phyloP scores from a whole-genome alignment of 2,329 filamentous ascomycete species.

The Scolecobasidium constrictum region DNA sequence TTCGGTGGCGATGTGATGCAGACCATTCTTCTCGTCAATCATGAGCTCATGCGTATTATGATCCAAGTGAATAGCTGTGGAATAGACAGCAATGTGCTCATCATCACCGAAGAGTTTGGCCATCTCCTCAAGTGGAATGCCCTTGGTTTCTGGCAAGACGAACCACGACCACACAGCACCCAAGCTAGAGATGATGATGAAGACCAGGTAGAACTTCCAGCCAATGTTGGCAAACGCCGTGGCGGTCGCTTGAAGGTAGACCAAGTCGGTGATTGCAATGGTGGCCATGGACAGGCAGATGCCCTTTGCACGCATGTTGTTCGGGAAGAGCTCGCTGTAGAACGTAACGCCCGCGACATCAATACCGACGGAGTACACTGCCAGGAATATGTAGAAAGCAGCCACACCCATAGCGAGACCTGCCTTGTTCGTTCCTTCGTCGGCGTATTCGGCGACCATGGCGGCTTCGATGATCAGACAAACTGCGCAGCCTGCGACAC shows the following conservation, averaged over 20 bases:
- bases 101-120: constrained; percentile 19
- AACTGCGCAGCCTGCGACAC: constrained; percentile 16
- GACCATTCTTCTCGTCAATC: constrained; percentile 11
- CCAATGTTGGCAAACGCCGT: constrained; percentile 22
- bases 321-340: constrained; percentile 16
- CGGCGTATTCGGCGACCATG: constrained; percentile 16
- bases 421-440: constrained; percentile 17
- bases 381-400: constrained; percentile 17
- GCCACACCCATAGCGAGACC: constrained; percentile 16
- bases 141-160: constrained; percentile 21
- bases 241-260: constrained; percentile 19
- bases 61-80: constrained; percentile 15
- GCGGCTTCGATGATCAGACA: constrained; percentile 18
- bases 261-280: constrained; percentile 26
- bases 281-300: constrained; percentile 16
- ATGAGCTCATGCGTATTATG: constrained; percentile 17
- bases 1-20: constrained; percentile 14
- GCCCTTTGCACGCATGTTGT: constrained; percentile 18
- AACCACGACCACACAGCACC: constrained; percentile 15
- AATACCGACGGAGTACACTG: constrained; percentile 17
- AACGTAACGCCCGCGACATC: constrained; percentile 17
- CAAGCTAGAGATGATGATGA: constrained; percentile 16
- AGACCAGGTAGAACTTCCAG: constrained; percentile 21
- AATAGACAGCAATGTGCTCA: constrained; percentile 15
- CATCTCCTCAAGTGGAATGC: constrained; percentile 22